Percentiles rank a stretch among this genome's conserved stretches.
Evolutionary conservation across 768 basidiomycete species (phyloP).

Genomic region (Mrakia hoshinonis): DNA sequence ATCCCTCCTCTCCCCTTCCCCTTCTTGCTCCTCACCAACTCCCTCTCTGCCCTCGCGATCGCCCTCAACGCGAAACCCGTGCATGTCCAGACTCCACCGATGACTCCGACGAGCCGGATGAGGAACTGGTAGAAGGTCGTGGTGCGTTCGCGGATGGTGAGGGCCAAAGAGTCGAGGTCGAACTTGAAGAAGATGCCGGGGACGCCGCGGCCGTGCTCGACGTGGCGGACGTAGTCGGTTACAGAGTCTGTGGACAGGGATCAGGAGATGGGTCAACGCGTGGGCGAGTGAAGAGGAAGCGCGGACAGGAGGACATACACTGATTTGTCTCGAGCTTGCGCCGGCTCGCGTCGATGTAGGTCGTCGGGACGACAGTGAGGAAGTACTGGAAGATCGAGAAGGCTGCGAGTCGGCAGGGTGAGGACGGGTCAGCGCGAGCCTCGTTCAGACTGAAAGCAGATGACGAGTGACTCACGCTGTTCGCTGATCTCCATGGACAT

Average conservation of each 20-base stretch:
- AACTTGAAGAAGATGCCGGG: slow-evolving; percentile 97
- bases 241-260: slow-evolving; percentile 62
- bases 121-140: slow-evolving; percentile 70
- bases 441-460: slow-evolving; percentile 7
- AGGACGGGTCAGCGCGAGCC: neutral
- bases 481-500: slow-evolving; percentile 69
- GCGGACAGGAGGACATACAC: slow-evolving; percentile 38
- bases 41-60: slow-evolving; percentile 22
- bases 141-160: slow-evolving; percentile 82
- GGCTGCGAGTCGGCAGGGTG: slow-evolving; percentile 44
- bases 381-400: slow-evolving; percentile 92
- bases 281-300: slow-evolving; percentile 49
- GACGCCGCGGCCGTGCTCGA: slow-evolving; percentile 66
- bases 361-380: slow-evolving; percentile 89
- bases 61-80: slow-evolving; percentile 23
- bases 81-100: slow-evolving; percentile 45
- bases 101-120: slow-evolving; percentile 77
- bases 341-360: slow-evolving; percentile 50
- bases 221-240: slow-evolving; percentile 73
- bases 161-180: slow-evolving; percentile 79
- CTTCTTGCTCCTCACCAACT: slow-evolving; percentile 8
- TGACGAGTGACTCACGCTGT: slow-evolving; percentile 50
- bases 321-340: slow-evolving; percentile 48
- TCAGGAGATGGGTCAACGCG: neutral
- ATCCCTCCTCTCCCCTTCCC: slow-evolving; percentile 23